Evolutionary conservation across 2,329 filamentous ascomycete species (phyloP).

Genomic region (Paecilomyces fulvus): DNA sequence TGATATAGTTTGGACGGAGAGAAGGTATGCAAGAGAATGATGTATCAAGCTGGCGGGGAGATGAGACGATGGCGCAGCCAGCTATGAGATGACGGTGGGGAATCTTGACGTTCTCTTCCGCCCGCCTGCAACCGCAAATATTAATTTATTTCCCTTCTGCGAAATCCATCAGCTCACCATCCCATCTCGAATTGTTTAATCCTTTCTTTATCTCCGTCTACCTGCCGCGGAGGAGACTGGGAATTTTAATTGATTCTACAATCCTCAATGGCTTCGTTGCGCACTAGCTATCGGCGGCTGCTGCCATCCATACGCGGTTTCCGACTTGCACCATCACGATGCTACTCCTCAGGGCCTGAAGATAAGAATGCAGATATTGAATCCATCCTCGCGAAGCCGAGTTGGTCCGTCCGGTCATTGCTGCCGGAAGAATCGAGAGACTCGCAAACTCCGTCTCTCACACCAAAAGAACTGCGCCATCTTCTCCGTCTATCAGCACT

Average conservation of each 20-base stretch:
- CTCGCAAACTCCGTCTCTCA: slow-evolving; percentile 38
- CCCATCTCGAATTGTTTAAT: neutral
- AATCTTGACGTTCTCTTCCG: neutral
- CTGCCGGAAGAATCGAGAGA: slow-evolving; percentile 43
- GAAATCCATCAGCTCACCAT: neutral
- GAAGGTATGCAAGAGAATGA: neutral
- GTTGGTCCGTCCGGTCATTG: slow-evolving; percentile 75
- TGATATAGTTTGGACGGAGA: neutral
- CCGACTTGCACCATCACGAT: slow-evolving; percentile 1
- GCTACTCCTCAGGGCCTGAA: slow-evolving; percentile 12
- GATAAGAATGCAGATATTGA: slow-evolving; percentile 19
- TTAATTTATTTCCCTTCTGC: neutral
- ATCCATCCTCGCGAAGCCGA: slow-evolving; percentile 58
- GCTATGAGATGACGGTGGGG: neutral
- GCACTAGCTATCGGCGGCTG: slow-evolving; percentile 1
- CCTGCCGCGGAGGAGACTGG: neutral
- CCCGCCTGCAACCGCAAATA: neutral
- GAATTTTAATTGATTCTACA: neutral
- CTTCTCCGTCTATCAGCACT: slow-evolving; percentile 84
- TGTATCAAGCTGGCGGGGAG: neutral
- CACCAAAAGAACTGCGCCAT: slow-evolving; percentile 64
- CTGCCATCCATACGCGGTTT: neutral
- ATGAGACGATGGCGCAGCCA: neutral
- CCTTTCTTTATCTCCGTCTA: neutral
- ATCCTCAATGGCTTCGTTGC: slow-evolving; percentile 2